Evolutionary conservation across 2,329 filamentous ascomycete genomes (phyloP).

Genomic region (Fusarium tupiense): DNA sequence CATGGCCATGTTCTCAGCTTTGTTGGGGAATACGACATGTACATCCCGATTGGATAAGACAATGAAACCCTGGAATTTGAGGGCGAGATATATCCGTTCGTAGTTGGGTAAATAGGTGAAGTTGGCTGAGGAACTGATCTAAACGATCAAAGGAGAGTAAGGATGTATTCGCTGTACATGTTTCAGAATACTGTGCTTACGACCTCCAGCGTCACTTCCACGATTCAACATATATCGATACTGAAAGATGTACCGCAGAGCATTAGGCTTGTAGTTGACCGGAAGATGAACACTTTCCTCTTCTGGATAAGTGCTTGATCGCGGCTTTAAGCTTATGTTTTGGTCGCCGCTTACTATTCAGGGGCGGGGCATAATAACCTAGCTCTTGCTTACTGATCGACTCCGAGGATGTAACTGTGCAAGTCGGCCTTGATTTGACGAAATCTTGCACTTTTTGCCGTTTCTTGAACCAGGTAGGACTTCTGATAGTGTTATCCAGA

Average conservation of each 20-base stretch:
- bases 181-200: background rate
- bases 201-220: background rate
- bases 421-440: background rate
- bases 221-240: background rate
- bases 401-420: background rate
- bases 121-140: rapidly evolving
- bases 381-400: background rate
- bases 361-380: background rate
- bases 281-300: background rate
- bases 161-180: too few species aligned
- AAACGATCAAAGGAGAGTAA: background rate
- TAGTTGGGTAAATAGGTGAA: too few species aligned
- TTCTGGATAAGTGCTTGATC: background rate
- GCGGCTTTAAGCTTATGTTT: background rate
- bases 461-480: rapidly evolving
- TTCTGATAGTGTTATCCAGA: background rate
- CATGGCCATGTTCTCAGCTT: background rate
- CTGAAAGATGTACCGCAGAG: too few species aligned
- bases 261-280: rapidly evolving
- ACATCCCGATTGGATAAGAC: background rate
- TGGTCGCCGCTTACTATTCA: background rate
- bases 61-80: background rate
- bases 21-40: background rate
- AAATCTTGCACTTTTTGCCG: background rate
- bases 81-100: rapidly evolving